Base-by-base conservation (phyloP, 2,329 filamentous ascomycete species). In the Fusarium fracticaudum region DNA sequence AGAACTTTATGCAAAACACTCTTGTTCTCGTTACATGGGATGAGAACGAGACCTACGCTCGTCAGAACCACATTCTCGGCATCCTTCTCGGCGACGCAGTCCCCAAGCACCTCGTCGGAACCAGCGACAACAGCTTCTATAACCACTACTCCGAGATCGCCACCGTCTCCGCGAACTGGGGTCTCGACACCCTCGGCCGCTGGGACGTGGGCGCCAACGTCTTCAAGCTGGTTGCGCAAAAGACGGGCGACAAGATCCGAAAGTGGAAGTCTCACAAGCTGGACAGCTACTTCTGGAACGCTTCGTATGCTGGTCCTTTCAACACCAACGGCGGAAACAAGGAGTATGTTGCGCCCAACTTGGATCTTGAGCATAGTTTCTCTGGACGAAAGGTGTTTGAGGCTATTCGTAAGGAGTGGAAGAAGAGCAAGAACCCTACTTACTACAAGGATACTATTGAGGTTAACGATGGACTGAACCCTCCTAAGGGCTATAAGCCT, bases 11-110 rank as follows among this genome's bases (percentile, higher is more conserved):
- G 89, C 85, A 93, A 57, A 90, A 93, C 78, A 95, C 93, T 0
- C 87, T 96, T 3, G 87, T 96, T 15, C 85, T 96, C 10, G 82
- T 96, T 68, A 95, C 91, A 15, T 96, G 94, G 78, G 94, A 96
- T 73, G 94, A 96, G 84, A 93, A 91, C 80, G 89, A 92, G 76
- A 90, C 88, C 15, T 94, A 95, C 82, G 81, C 85, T 11, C 83
- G 85, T 33, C 87, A 89, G 76, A 96, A 96, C 87, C 86, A 87
- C 45, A 88, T 96, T 60, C 88, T 94, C 68, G 89, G 86, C 71
- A 87, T 96, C 73, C 87, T 96, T 1, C 84, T 96, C 7, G 94
- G 94, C 22, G 93, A 93, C 67, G 91, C 91, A n/a, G 83, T 97
- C 5, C 92, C 93, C 17, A 60, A 85, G 9, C 60, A 87, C n/a